Percentiles rank a stretch among this genome's conserved stretches.
These are phyloP conservation scores for Collybiopsis luxurians DNA, from an alignment of 768 basidiomycete genomes.

Conservation along the genomic window DNA sequence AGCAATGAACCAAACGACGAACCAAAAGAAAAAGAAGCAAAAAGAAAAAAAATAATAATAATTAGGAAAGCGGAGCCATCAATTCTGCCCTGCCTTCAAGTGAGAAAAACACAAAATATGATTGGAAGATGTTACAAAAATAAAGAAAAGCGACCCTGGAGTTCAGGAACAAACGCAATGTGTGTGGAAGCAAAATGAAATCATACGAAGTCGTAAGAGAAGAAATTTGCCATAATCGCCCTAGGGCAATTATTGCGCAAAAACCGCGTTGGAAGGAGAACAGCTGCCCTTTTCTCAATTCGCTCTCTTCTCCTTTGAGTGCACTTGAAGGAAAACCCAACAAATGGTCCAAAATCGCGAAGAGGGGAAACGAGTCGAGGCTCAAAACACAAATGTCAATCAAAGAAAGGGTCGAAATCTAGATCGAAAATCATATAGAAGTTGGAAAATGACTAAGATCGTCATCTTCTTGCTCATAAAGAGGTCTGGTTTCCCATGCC, in stretches of 20 bases:
- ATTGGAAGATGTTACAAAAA: not conserved
- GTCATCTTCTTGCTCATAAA: not conserved
- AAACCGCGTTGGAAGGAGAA: too few species aligned
- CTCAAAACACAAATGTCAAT: not conserved
- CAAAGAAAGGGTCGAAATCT: not conserved
- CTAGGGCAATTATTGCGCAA: too few species aligned
- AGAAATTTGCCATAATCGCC: too few species aligned
- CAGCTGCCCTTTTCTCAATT: too few species aligned
- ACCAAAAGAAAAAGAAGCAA: not conserved
- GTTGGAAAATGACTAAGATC: conserved; percentile 4
- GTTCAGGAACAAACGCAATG: not conserved
- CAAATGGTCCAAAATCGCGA: not conserved
- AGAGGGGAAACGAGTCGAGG: not conserved
- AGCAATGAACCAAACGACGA: not conserved
- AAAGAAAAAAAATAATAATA: not conserved
- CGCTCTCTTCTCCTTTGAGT: too few species aligned
- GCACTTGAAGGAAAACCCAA: too few species aligned
- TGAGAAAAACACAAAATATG: conserved; percentile 1
- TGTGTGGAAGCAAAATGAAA: too few species aligned
- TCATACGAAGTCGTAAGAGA: too few species aligned
- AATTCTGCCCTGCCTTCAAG: too few species aligned
- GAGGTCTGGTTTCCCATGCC: not conserved
- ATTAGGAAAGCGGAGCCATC: too few species aligned
- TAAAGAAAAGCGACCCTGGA: not conserved
- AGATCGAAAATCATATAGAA: conserved; percentile 8